Evolutionary conservation across 805 yeast species (phyloP), one percentile per base, ranked within the genome.

Genomic region (Cyberlindnera xylosilytica): DNA sequence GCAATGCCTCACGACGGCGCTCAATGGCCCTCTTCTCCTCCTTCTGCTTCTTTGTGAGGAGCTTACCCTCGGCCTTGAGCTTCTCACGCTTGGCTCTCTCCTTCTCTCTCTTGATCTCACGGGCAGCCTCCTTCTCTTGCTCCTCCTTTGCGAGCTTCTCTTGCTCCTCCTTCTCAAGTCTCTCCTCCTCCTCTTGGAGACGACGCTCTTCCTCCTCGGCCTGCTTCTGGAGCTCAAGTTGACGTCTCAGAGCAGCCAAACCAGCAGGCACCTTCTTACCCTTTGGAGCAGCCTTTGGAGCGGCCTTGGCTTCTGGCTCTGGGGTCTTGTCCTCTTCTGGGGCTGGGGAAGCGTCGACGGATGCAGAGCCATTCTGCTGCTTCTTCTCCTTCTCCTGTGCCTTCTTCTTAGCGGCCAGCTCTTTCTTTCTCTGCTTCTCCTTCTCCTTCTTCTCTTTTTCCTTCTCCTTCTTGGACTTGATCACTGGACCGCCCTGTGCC

Each of bases 41-140:
- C 68, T 86, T 88, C 73, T 93, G 99, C 62, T 90, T 91, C 72
- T 87, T 93, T 46, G 97, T 86, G 61, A 93, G 69, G 42, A 83
- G 80, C 62, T 93, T 93, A 60, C 99, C 99, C 68, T 91, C 97
- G 27, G 97, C 93, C 68, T 87, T 87, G 63, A 93, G 79, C 68
- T 87, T 91, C 58, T 93, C 99, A 53, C 78, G 83, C 73, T 85
- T 89, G 46, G 76, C 75, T 67, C 76, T 84, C 58, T 91, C 97
- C 62, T 79, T 86, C 66, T 93, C 99, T 58, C 81, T 87, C 77
- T 86, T 91, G 11, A 72, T 73, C 30, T 69, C 74, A 54, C 66
- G 72, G 42, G 74, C 78, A 29, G 77, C 80, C 53, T 78, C 90
- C 44, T 71, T 72, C 42, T 69, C 78, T 19, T 59, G 62, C 41